Evolutionary conservation across 1,139 yeast genomes (phyloP), one percentile per base, ranked within the genome.

Genomic region (Candida neerlandica): DNA sequence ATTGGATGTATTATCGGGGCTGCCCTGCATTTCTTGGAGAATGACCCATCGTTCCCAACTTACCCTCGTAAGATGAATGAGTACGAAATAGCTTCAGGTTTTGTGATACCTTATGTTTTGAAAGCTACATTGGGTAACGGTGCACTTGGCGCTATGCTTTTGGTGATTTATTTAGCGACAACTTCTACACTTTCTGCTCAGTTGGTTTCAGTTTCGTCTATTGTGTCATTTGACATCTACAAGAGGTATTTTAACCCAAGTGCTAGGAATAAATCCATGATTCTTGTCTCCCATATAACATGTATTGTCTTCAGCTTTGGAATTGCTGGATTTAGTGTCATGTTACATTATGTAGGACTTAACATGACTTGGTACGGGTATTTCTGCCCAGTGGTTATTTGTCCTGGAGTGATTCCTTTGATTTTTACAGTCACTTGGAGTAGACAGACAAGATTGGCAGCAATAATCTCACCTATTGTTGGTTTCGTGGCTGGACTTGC

Each of bases 381-480:
- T 48, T 70, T 71, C 53, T 54, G 57, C 39, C 67, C 75, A 4
- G 63, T 70, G 64, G 51, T 70, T 18, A 69, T 68, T 34, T 66
- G 73, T 54, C 72, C 73, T n/a, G 73, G 69, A 39, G 69, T 71
- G 16, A 58, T 70, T 32, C 74, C 75, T 7, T 56, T 69, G 50
- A 58, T 67, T n/a, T 60, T 66, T 14, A 60, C 70, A 11, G 61
- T 72, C 27, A 63, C 69, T 10, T 70, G 75, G 75, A 58, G 59
- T 35, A 55, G 65, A 41, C 75, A 70, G 51, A 61, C 69, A 1
- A 51, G 44, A 12, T 48, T 61, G 23, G 71, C 70, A 1, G 67
- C 64, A 1, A 58, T 64, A 46, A 53, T 62, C 26, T 56, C 70
- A 7, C 71, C 71, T 5, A 51, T 67, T 9, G 47, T 59, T 6